Base-by-base conservation (phyloP, 768 basidiomycete species). In the Trametes coccinea region DNA sequence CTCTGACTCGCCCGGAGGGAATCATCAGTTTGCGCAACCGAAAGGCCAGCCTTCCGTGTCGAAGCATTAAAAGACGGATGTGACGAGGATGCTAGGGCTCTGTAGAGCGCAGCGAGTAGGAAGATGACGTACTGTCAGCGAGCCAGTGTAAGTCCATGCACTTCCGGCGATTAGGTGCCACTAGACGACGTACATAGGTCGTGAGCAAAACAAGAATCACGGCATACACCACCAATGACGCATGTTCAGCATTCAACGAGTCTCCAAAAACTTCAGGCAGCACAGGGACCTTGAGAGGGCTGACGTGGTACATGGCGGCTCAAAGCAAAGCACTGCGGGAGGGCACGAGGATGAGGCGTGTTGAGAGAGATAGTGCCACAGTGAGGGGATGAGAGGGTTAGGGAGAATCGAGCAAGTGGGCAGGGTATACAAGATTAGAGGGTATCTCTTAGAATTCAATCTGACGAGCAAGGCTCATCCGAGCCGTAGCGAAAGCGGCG, bases 151-250 rank as follows among this genome's bases (percentile, higher is more conserved):
- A n/a, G 22, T 22, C 22, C 22, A 22, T 22, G 22, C 22, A 22
- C 22, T 22, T 22, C 22, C 22, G 22, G 22, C 22, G 22, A 22
- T 22, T 8, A 10, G 31, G 37, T 33, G 33, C 6, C 13, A 10
- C 34, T 45, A 31, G 5, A 8, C 1, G 46, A 55, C 60, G 39
- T 34, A 61, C 60, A 46, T 56, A 61, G 31, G 53, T 61, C 53
- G 44, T 61, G 17, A 61, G 34, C 3, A 49, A 29, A 11, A 45
- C 43, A 17, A 61, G 30, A 10, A 56, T 27, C 41, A 41, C 41
- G 6, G 56, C 40, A 9, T 41, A 9, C 17, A 51, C 33, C 4
- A 16, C 41, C 31, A 56, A 47, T 16, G 33, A 51, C 10, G 29
- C 41, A 5, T 22, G 43, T 31, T 39, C 41, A 0, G 47, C 11